phyloP scores from a whole-genome alignment of 768 basidiomycete species.

The Suillus placidus region DNA sequence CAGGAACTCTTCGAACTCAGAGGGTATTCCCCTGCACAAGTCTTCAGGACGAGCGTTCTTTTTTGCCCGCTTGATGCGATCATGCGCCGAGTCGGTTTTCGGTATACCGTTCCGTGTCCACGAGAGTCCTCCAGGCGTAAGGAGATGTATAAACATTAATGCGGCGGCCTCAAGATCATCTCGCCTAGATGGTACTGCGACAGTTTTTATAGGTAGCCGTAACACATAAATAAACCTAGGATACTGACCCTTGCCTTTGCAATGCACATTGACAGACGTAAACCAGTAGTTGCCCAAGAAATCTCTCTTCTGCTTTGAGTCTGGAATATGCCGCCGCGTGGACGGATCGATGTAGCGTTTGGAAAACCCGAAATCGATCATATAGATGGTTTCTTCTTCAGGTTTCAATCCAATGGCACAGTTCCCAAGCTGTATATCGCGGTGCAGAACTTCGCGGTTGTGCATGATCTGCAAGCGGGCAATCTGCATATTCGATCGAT shows the following conservation, averaged over 20 bases:
- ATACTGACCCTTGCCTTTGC: constrained; percentile 66
- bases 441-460: constrained; percentile 68
- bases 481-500: constrained; percentile 50
- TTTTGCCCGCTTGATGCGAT: constrained; percentile 67
- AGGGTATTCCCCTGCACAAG: constrained; percentile 68
- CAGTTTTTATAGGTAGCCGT: constrained; percentile 22
- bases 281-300: constrained; percentile 90
- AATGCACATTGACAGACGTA: constrained; percentile 77
- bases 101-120: constrained; percentile 86
- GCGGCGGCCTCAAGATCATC: constrained; percentile 80
- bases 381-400: constrained; percentile 63
- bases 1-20: constrained; percentile 76
- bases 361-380: constrained; percentile 88
- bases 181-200: constrained; percentile 71
- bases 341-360: constrained; percentile 72
- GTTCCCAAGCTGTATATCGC: constrained; percentile 82
- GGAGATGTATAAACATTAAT: constrained; percentile 78
- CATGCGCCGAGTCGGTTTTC: constrained; percentile 65
- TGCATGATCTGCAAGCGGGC: constrained; percentile 77
- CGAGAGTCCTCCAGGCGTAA: constrained; percentile 72
- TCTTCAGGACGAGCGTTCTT: constrained; percentile 60
- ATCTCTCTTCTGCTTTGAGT: constrained; percentile 66
- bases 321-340: constrained; percentile 71
- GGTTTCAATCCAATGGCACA: constrained; percentile 65
- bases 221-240: constrained; percentile 17